phyloP scores from a whole-genome alignment of 1,284 basidiomycete species.

The Leccinum huronense region DNA sequence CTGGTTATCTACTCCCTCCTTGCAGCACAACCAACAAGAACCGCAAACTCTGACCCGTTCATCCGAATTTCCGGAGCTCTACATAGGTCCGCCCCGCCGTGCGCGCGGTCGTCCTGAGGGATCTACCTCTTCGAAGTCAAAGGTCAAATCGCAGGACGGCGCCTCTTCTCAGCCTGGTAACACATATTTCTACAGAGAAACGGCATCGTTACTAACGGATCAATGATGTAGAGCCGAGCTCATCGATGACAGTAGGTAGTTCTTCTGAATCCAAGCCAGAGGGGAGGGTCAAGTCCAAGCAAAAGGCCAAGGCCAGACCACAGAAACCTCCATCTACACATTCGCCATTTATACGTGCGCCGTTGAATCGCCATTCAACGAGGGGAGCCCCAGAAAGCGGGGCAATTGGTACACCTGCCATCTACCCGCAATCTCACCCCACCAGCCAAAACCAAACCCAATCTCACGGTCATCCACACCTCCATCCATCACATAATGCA shows the following conservation, averaged over 20 bases:
- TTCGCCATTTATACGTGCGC: constrained; percentile 31
- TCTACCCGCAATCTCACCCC: constrained; percentile 16
- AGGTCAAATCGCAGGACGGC: not conserved
- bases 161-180: constrained; percentile 18
- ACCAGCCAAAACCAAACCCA: constrained; percentile 11
- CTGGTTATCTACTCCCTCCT: constrained; percentile 11
- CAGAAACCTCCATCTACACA: constrained; percentile 14
- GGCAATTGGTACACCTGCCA: constrained; percentile 14
- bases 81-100: constrained; percentile 35
- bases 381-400: not conserved
- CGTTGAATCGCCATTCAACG: constrained; percentile 18
- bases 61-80: constrained; percentile 34
- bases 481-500: constrained; percentile 1
- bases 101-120: constrained; percentile 33
- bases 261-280: constrained; percentile 7
- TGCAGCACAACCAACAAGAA: constrained; percentile 9
- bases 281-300: constrained; percentile 8
- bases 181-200: not conserved
- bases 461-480: constrained; percentile 2
- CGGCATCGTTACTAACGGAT: constrained; percentile 7
- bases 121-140: constrained; percentile 28
- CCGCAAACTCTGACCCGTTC: constrained; percentile 32
- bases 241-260: constrained; percentile 1
- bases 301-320: constrained; percentile 18
- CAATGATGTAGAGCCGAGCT: constrained; percentile 8